Evolutionary conservation across 768 basidiomycete genomes (phyloP).

Genomic region (Paxillus rubicundulus): DNA sequence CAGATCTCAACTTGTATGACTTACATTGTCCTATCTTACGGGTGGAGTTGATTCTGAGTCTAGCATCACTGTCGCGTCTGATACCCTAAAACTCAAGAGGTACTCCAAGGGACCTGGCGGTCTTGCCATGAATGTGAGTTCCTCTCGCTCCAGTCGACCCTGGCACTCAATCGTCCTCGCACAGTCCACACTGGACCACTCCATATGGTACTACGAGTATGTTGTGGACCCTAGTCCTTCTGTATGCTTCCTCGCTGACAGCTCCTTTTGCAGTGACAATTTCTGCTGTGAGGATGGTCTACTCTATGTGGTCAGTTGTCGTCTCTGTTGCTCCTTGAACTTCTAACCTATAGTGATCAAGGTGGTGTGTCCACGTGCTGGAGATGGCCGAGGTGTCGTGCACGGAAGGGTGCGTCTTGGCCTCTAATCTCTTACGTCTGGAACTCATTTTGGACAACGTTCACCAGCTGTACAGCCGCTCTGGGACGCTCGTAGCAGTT

Average conservation of each 20-base stretch:
- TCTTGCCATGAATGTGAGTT: constrained; percentile 60
- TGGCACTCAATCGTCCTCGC: neutral
- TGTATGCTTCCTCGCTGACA: neutral
- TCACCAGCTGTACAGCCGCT: constrained; percentile 62
- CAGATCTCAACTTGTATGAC: constrained; percentile 74
- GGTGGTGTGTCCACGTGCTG: constrained; percentile 63
- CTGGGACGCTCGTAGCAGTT: constrained; percentile 68
- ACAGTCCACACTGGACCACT: constrained; percentile 75
- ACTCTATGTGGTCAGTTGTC: constrained; percentile 62
- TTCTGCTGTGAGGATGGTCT: constrained; percentile 82
- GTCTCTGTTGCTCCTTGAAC: neutral
- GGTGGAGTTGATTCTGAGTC: constrained; percentile 4
- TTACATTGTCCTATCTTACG: neutral
- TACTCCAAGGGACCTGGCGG: constrained; percentile 48
- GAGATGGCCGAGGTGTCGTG: constrained; percentile 65
- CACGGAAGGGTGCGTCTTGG: constrained; percentile 61
- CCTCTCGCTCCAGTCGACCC: neutral
- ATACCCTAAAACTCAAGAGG: constrained; percentile 53
- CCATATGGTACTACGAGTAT: constrained; percentile 77
- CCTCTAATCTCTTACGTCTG: neutral
- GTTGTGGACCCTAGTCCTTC: constrained; percentile 14
- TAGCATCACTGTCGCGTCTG: constrained; percentile 57
- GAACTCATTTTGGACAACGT: neutral
- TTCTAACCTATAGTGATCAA: constrained; percentile 24
- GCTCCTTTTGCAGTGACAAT: constrained; percentile 45